These are phyloP conservation scores for Didymella pomorum DNA, from an alignment of 2,329 filamentous ascomycete genomes.

Conservation along the genomic window DNA sequence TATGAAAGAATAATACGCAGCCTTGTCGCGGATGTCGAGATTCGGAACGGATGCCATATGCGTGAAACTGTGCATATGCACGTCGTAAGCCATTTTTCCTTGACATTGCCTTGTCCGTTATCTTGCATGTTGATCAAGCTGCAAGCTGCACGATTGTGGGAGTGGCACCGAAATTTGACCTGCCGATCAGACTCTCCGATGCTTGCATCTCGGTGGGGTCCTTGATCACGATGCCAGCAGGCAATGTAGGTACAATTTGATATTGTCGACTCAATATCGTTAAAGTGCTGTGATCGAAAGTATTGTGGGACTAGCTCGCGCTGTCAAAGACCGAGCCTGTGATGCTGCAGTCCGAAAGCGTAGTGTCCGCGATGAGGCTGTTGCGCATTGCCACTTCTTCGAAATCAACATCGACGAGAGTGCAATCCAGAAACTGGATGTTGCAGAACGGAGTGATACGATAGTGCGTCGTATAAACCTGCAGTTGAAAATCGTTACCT, in stretches of 20 bases:
- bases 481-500: not conserved
- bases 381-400: not conserved
- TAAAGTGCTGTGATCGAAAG: not conserved
- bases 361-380: not conserved
- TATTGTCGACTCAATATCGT: not conserved
- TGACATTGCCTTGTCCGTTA: not conserved
- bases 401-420: not conserved
- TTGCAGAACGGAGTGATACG: not conserved
- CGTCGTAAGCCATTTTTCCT: conserved; percentile 1
- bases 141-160: not conserved
- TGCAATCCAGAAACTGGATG: not conserved
- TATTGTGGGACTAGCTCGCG: not conserved
- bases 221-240: not conserved
- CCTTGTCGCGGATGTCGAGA: not conserved
- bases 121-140: not conserved
- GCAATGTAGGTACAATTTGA: not conserved
- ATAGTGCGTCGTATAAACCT: not conserved
- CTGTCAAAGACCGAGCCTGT: not conserved
- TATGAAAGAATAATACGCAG: not conserved
- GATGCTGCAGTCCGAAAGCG: not conserved
- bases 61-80: not conserved
- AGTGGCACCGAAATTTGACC: conserved; percentile 6
- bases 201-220: not conserved
- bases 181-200: conserved; percentile 1
- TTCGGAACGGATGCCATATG: not conserved